phyloP scores from a whole-genome alignment of 2,329 filamentous ascomycete species.

The Sporothrix mexicana region DNA sequence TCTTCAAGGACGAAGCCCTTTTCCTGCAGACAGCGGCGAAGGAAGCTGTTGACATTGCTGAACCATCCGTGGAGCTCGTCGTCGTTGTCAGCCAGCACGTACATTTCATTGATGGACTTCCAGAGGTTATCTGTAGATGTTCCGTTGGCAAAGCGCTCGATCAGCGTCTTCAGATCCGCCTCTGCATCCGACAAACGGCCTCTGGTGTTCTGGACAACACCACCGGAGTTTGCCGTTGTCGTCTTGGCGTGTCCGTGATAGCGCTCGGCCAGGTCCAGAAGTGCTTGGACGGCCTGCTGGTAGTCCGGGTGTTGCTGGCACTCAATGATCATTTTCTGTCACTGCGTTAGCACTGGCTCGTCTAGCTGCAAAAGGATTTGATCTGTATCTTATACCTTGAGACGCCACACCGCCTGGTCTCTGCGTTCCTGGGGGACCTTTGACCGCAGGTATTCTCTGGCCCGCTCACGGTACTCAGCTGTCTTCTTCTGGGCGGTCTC shows the following conservation, averaged over 20 bases:
- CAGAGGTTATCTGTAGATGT: slow-evolving; percentile 89
- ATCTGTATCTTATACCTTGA: slow-evolving; percentile 59
- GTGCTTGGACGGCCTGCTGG: slow-evolving; percentile 84
- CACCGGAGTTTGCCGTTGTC: slow-evolving; percentile 67
- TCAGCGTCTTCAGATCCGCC: slow-evolving; percentile 79
- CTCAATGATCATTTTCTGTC: slow-evolving; percentile 92
- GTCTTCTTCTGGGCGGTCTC: slow-evolving; percentile 51
- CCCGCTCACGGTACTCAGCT: slow-evolving; percentile 48
- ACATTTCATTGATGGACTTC: slow-evolving; percentile 82
- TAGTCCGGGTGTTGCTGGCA: slow-evolving; percentile 96
- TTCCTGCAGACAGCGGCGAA: slow-evolving; percentile 83
- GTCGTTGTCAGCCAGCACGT: slow-evolving; percentile 84
- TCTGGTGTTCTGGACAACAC: slow-evolving; percentile 75
- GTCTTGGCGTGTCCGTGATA: slow-evolving; percentile 78
- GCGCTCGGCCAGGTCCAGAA: slow-evolving; percentile 81
- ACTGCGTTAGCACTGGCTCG: neutral
- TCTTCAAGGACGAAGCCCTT: slow-evolving; percentile 92
- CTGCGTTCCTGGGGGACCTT: slow-evolving; percentile 94
- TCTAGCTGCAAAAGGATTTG: neutral
- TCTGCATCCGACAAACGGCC: slow-evolving; percentile 73
- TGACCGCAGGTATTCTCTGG: slow-evolving; percentile 76
- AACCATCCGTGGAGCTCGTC: slow-evolving; percentile 91
- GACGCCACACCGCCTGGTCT: slow-evolving; percentile 86
- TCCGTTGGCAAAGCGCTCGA: slow-evolving; percentile 95
- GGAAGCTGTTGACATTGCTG: slow-evolving; percentile 74